Percentiles rank a stretch among this genome's conserved stretches.
These are phyloP conservation scores for Metschnikowia lochheadii DNA, from an alignment of 805 yeast genomes.

Conservation along the genomic window DNA sequence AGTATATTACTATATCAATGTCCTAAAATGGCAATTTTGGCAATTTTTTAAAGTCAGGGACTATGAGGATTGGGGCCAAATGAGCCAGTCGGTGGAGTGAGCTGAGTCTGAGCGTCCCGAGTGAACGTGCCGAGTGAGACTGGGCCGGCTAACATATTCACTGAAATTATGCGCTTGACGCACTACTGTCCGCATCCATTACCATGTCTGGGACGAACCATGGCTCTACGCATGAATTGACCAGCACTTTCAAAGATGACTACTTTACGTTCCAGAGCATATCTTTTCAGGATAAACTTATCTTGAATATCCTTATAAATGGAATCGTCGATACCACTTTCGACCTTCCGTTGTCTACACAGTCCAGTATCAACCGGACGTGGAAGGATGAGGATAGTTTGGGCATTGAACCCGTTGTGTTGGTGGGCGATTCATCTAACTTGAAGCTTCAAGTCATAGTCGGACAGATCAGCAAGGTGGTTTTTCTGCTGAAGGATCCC, in stretches of 20 bases:
- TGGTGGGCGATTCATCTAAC: conserved; percentile 47
- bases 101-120: too few species aligned
- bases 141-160: not conserved
- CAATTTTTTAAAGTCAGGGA: not conserved
- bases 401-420: conserved; percentile 43
- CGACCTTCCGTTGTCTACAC: conserved; percentile 32
- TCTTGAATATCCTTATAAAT: conserved; percentile 37
- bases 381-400: conserved; percentile 15
- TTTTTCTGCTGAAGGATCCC: conserved; percentile 26
- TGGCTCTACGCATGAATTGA: conserved; percentile 1
- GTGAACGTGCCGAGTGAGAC: too few species aligned
- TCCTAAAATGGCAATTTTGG: too few species aligned
- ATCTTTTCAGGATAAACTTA: conserved; percentile 35
- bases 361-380: conserved; percentile 15
- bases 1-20: too few species aligned
- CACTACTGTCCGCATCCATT: not conserved
- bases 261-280: conserved; percentile 21
- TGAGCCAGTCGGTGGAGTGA: too few species aligned
- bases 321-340: conserved; percentile 51
- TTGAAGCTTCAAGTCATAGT: conserved; percentile 46
- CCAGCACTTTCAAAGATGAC: conserved; percentile 5
- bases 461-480: conserved; percentile 45
- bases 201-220: not conserved
- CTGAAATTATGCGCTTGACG: not conserved
- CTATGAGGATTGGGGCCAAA: too few species aligned